These are phyloP conservation scores for Penicillium flavigenum DNA, from an alignment of 495 filamentous ascomycete species.

Conservation along the genomic window DNA sequence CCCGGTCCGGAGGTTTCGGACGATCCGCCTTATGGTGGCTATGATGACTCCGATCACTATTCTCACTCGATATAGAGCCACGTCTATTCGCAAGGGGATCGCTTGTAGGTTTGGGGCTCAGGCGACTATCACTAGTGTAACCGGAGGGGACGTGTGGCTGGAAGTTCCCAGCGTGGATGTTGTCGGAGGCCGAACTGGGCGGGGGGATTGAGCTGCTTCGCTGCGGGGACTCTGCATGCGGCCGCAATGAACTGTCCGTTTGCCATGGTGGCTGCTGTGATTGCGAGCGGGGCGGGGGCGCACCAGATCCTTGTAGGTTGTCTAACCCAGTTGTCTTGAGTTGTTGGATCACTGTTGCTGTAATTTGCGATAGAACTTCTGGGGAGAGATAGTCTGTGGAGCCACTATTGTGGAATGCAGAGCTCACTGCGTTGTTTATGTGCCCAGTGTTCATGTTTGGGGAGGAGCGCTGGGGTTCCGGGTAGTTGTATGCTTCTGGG, in stretches of 20 bases:
- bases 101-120: slow-evolving; percentile 24
- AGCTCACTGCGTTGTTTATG: slow-evolving; percentile 52
- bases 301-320: slow-evolving; percentile 27
- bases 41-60: slow-evolving; percentile 27
- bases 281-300: slow-evolving; percentile 32
- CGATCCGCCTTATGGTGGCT: slow-evolving; percentile 33
- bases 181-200: slow-evolving; percentile 19
- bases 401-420: slow-evolving; percentile 42
- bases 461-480: slow-evolving; percentile 1
- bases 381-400: slow-evolving; percentile 44
- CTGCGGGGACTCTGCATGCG: slow-evolving; percentile 33
- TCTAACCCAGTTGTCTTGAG: slow-evolving; percentile 47
- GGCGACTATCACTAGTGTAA: slow-evolving; percentile 26
- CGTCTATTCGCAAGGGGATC: slow-evolving; percentile 26
- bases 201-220: slow-evolving; percentile 24
- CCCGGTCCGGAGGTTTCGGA: slow-evolving; percentile 45
- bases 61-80: slow-evolving; percentile 37
- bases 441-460: slow-evolving; percentile 16
- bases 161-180: slow-evolving; percentile 36
- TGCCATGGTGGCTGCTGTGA: slow-evolving; percentile 35
- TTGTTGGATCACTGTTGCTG: slow-evolving; percentile 54
- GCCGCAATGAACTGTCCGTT: slow-evolving; percentile 28
- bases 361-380: slow-evolving; percentile 52
- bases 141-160: slow-evolving; percentile 41
- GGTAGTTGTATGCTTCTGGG: slow-evolving; percentile 5